phyloP scores from a whole-genome alignment of 176 grass and related monocot species.

The Zoysia japonica region DNA sequence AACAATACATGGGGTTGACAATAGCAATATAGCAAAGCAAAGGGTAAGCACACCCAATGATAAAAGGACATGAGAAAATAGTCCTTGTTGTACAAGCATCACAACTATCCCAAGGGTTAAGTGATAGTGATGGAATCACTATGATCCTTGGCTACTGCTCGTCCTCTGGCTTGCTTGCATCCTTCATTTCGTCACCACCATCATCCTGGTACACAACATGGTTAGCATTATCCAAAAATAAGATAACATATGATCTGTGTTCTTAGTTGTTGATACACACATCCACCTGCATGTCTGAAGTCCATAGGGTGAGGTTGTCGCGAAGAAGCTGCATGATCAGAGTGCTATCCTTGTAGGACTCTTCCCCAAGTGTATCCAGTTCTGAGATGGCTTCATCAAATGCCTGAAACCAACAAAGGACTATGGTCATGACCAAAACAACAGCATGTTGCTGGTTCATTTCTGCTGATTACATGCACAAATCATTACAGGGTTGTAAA shows the following conservation, averaged over 20 bases:
- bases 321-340: constrained; percentile 99
- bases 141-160: constrained; percentile 53
- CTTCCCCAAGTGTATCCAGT: constrained; percentile 90
- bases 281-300: constrained; percentile 95
- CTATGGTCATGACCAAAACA: constrained; percentile 9
- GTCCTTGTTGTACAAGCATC: constrained; percentile 58
- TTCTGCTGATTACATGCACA: neutral
- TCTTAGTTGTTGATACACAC: neutral
- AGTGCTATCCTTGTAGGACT: constrained; percentile 99
- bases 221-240: constrained; percentile 2
- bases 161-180: constrained; percentile 72
- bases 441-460: neutral
- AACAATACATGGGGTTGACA: constrained; percentile 36
- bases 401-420: constrained; percentile 50
- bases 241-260: neutral
- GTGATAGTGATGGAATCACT: constrained; percentile 23
- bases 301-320: constrained; percentile 98
- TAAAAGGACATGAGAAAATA: constrained; percentile 51
- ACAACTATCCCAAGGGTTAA: constrained; percentile 42
- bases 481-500: neutral
- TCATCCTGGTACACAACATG: constrained; percentile 66
- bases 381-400: constrained; percentile 96
- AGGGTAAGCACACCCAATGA: constrained; percentile 47
- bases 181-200: constrained; percentile 80
- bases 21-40: constrained; percentile 49